Base-by-base conservation (phyloP, 2,329 filamentous ascomycete species). In the Aspergillus phoenicis region DNA sequence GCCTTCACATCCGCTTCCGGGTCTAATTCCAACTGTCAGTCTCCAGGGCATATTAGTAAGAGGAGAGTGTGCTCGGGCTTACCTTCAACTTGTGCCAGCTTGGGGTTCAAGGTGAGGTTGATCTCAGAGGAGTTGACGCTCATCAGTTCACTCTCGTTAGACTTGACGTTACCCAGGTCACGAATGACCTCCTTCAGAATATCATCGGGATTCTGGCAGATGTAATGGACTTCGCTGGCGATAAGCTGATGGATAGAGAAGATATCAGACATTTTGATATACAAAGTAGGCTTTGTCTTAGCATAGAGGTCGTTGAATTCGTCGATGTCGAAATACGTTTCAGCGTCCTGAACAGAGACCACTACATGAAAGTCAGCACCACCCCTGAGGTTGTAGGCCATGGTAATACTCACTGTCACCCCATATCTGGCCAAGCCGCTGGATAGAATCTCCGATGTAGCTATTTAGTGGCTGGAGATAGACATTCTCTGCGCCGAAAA, bases 231-330 rank as follows among this genome's bases (percentile, higher is more conserved):
- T 68, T 98, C 92, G 24, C 88, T 84, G 3, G 91, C 89, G 58
- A 98, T 85, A 22, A 98, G 84, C 65, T 89, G 92, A 78, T 99
- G 96, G 61, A 99, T 94, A 52, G 94, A 91, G 75, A 99, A 98
- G 60, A 99, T 93, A 75, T 99, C 95, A 15, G 91, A 87, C 86
- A 99, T 94, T 80, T 99, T 99, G 82, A 99, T 97, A 81, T 98
- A 99, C n/a, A 99, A 83, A 0, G 94, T 98, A 6, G 95, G 95
- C 77, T 97, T 97, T 65, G 93, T 95, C 75, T 96, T 93, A 59
- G 94, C 91, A 73, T 98, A 98, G 6, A 99, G 84, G 72, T 99
- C 95, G 74, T 97, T 98, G 85, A 95, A 99, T 75, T 98, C 95
- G 73, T 99, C 95, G 74, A 99, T 97, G 76, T 98, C 93, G 73